Base-by-base conservation (phyloP, 2,329 filamentous ascomycete species). In the Monosporascus sp. region DNA sequence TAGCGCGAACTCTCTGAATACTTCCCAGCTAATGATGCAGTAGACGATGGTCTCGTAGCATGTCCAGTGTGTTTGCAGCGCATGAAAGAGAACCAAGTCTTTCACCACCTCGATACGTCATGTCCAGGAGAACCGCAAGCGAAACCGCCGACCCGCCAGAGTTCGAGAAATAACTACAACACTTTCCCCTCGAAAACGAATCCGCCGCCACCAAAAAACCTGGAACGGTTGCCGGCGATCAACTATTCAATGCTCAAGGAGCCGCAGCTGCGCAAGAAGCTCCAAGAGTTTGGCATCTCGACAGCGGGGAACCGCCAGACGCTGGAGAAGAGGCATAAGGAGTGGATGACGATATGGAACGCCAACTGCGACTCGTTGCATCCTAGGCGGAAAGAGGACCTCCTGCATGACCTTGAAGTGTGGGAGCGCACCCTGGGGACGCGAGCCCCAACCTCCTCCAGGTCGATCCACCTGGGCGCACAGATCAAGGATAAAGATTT, bases 331-430 rank as follows among this genome's bases (percentile, higher is more conserved):
- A 82, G 95, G 19, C 92, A 97, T 65, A 89, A 83, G 24, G 94
- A 99, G 70, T 99, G 92, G 92, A 80, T 94, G 50, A 97, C 94
- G 38, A 74, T 99, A 19, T 97, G 91, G 88, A 99, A 99, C 69
- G 89, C 95, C 11, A 99, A 99, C 67, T 96, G 91, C 71, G 94
- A 99, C 70, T 88, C 92, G 2, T 81, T 81, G 37, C 75, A 76
- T 2, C 91, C 91, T 0, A 88, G 87, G 66, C 77, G 78, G 11
- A 90, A 89, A 58, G 65, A 73, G 7, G 86, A 94, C 53, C 70
- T 99, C 5, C 71, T 96, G 17, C 82, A 81, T 16, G 93, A 97
- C 55, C 70, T 99, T 14, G 88, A 93, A 22, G 72, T 82, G 1
- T 97, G 94, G 93, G 94, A 99, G 70, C 80, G 85, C 45, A 93